These are phyloP conservation scores for Elaeis oleifera DNA, from an alignment of 202 grass and related monocot genomes.

Conservation along the genomic window DNA sequence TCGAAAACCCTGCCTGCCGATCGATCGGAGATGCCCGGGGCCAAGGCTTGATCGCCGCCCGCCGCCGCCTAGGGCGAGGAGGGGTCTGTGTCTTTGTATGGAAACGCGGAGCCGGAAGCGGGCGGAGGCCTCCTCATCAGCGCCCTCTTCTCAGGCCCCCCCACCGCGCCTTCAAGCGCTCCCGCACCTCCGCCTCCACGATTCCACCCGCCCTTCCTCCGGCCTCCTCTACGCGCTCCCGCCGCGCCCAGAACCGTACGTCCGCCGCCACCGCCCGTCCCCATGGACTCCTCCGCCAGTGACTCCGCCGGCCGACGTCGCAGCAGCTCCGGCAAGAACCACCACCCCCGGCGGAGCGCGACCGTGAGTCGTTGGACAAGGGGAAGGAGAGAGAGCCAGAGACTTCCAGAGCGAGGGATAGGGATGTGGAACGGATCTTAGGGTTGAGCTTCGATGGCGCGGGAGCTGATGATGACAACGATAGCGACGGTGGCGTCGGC, in stretches of 20 bases:
- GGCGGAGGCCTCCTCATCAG: slow-evolving; percentile 64
- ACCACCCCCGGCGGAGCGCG: not conserved
- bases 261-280: slow-evolving; percentile 6
- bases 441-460: slow-evolving; percentile 44
- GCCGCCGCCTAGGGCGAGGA: slow-evolving; percentile 38
- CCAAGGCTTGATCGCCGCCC: slow-evolving; percentile 12
- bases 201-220: slow-evolving; percentile 7
- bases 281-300: slow-evolving; percentile 48
- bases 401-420: slow-evolving; percentile 37
- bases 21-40: not conserved
- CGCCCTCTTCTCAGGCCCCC: slow-evolving; percentile 53
- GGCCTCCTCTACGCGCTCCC: slow-evolving; percentile 25
- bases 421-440: slow-evolving; percentile 53
- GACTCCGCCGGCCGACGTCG: slow-evolving; percentile 37
- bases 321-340: slow-evolving; percentile 28
- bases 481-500: slow-evolving; percentile 45
- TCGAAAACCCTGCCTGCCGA: no score
- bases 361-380: slow-evolving; percentile 31
- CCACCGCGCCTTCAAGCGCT: slow-evolving; percentile 51
- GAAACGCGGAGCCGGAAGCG: slow-evolving; percentile 97
- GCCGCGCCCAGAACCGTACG: slow-evolving; percentile 17
- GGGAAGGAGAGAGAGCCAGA: slow-evolving; percentile 75
- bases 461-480: slow-evolving; percentile 49
- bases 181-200: slow-evolving; percentile 35
- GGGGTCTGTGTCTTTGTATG: slow-evolving; percentile 54